A percentile compares a stretch with the other conserved stretches of the same genome.
These are phyloP conservation scores for Aspergillus nomiae DNA, from an alignment of 2,329 filamentous ascomycete species.

Conservation along the genomic window DNA sequence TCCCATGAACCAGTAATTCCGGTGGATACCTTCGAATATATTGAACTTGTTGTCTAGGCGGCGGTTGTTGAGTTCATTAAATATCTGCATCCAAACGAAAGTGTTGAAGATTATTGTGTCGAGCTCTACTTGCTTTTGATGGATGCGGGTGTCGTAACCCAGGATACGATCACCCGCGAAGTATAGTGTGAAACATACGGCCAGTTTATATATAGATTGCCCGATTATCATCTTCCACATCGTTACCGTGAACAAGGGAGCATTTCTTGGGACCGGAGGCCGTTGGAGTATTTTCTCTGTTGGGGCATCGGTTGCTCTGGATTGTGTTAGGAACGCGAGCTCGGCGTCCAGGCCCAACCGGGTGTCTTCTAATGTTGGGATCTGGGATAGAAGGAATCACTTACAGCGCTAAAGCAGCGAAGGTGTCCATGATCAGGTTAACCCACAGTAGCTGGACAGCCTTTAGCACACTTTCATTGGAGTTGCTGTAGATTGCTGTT, in stretches of 20 bases:
- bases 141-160: slow-evolving; percentile 36
- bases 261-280: slow-evolving; percentile 73
- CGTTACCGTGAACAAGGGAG: slow-evolving; percentile 74
- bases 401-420: slow-evolving; percentile 14
- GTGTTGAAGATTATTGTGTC: slow-evolving; percentile 92
- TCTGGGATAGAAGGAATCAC: background rate
- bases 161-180: slow-evolving; percentile 67
- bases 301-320: slow-evolving; percentile 74
- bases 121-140: slow-evolving; percentile 49
- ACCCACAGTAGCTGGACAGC: slow-evolving; percentile 91
- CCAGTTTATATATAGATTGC: slow-evolving; percentile 82
- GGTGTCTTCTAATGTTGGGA: background rate
- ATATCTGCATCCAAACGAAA: slow-evolving; percentile 98
- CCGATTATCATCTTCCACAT: slow-evolving; percentile 99
- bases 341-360: background rate
- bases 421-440: slow-evolving; percentile 72
- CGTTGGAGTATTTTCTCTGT: slow-evolving; percentile 67
- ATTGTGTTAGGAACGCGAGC: background rate
- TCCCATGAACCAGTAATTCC: slow-evolving; percentile 81
- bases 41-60: slow-evolving; percentile 92
- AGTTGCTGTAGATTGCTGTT: slow-evolving; percentile 69
- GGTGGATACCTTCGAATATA: slow-evolving; percentile 79
- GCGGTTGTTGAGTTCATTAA: slow-evolving; percentile 94
- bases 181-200: slow-evolving; percentile 74
- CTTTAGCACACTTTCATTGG: slow-evolving; percentile 70